These are phyloP conservation scores for sorghum (Sorghum bicolor) DNA, from an alignment of 176 grass and related monocot species.

Conservation along the genomic window Sorghum_bicolor_NCBIv3 NC_012870.2:67631001-67631500, in stretches of 20 bases:
- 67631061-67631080: background rate
- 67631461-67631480: conserved; percentile 11
- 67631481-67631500: background rate
- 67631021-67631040: background rate
- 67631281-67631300: background rate
- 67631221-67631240: background rate
- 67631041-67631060: background rate
- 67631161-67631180: too few relatives aligned
- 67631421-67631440: background rate
- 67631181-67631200: too few relatives aligned
- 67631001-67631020: background rate
- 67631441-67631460: background rate
- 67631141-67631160: too few relatives aligned
- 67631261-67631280: too few relatives aligned
- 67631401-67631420: background rate
- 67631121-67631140: background rate
- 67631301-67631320: background rate
- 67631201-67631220: background rate
- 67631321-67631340: background rate
- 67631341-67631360: too few relatives aligned
- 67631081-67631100: background rate
- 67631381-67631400: conserved; percentile 9
- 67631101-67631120: too few relatives aligned
- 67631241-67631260: background rate
- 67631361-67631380: too few relatives aligned